These are phyloP conservation scores for Hansenula lynferdii DNA, from an alignment of 1,139 yeast genomes.

Conservation along the genomic window DNA sequence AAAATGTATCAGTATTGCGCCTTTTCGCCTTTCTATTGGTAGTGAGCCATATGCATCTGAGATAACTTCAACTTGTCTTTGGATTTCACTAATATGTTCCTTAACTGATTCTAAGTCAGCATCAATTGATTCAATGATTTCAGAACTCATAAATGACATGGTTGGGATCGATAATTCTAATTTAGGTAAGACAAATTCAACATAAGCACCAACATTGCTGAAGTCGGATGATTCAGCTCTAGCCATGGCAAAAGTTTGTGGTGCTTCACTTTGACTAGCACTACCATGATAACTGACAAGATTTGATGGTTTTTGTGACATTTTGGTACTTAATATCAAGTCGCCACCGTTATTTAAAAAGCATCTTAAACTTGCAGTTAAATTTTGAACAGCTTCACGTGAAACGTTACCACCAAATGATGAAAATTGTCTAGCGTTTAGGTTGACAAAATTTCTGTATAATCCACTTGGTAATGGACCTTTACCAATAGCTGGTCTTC, in stretches of 20 bases:
- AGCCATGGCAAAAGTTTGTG: constrained; percentile 21
- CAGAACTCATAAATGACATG: constrained; percentile 45
- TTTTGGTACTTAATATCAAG: constrained; percentile 12
- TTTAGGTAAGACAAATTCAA: constrained; percentile 46
- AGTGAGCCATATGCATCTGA: constrained; percentile 45
- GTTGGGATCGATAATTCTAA: constrained; percentile 37
- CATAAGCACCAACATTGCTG: constrained; percentile 41
- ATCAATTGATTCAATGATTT: constrained; percentile 36
- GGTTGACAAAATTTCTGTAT: constrained; percentile 18
- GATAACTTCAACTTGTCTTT: constrained; percentile 34
- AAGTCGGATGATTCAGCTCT: constrained; percentile 24
- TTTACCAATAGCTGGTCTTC: constrained; percentile 12
- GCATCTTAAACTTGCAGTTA: constrained; percentile 31
- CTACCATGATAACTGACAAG: constrained; percentile 27
- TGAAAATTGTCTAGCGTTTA: constrained; percentile 19
- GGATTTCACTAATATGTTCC: constrained; percentile 31
- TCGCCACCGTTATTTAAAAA: constrained; percentile 27
- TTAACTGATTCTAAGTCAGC: constrained; percentile 19
- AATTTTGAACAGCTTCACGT: constrained; percentile 34
- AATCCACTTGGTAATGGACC: constrained; percentile 17
- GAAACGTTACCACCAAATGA: constrained; percentile 23
- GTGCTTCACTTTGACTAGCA: constrained; percentile 30
- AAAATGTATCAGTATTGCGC: constrained; percentile 46
- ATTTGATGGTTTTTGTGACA: constrained; percentile 3
- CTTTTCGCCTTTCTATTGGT: constrained; percentile 39